These are phyloP conservation scores for Pseudoscleropodium purum DNA, from an alignment of 225 moss, liverwort and hornwort genomes.

Conservation along the genomic window DNA sequence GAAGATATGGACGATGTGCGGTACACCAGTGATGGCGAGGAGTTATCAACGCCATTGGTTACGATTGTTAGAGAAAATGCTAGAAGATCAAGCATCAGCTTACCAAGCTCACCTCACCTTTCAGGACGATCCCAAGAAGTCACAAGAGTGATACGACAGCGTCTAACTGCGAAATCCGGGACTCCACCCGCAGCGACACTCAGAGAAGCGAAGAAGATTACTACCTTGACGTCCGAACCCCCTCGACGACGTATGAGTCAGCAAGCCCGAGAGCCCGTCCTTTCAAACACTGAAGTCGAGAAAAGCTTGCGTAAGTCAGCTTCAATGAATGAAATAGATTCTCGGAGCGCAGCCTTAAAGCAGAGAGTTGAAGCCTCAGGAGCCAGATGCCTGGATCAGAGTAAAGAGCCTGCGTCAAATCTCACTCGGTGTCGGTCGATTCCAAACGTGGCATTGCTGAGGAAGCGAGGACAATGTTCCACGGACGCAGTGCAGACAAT, in stretches of 20 bases:
- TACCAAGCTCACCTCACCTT: constrained; percentile 30
- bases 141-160: neutral
- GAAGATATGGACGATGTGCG: constrained; percentile 9
- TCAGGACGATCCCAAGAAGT: neutral
- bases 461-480: constrained; percentile 23
- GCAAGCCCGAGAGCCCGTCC: neutral
- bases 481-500: constrained; percentile 1
- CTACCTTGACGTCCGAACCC: neutral
- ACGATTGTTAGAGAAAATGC: constrained; percentile 11
- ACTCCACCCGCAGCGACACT: neutral
- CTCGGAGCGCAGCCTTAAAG: constrained; percentile 9
- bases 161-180: neutral
- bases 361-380: constrained; percentile 16
- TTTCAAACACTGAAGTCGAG: neutral
- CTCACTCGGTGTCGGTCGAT: constrained; percentile 35
- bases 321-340: neutral
- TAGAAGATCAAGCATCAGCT: constrained; percentile 17
- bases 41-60: constrained; percentile 10
- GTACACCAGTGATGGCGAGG: constrained; percentile 21
- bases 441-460: constrained; percentile 33
- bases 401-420: constrained; percentile 8
- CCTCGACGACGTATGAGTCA: neutral
- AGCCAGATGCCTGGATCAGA: constrained; percentile 12
- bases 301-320: neutral
- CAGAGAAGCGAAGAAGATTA: neutral